Evolutionary conservation across 345 rosid genomes (phyloP).

Genomic region (Trapa bicornis): DNA sequence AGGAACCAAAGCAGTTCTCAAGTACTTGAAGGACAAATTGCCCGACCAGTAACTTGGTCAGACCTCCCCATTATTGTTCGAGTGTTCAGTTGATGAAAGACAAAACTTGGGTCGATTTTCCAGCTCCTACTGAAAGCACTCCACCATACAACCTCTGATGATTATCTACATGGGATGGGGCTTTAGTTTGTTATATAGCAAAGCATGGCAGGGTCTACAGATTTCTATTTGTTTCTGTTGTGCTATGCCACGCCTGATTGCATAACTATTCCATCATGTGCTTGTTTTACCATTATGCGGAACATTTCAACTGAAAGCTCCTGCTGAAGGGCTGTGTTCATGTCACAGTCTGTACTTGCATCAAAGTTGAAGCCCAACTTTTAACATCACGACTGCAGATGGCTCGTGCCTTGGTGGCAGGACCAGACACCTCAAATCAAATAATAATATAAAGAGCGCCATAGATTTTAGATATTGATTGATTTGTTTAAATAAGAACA

Average conservation of each 20-base stretch:
- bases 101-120: neutral
- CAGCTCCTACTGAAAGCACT: neutral
- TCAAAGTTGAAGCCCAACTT: too few species aligned
- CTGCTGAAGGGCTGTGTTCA: neutral
- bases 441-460: too few species aligned
- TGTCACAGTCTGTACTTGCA: neutral
- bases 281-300: neutral
- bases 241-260: neutral
- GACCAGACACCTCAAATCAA: too few species aligned
- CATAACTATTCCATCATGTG: neutral
- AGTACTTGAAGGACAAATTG: constrained; percentile 69
- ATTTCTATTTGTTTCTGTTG: neutral
- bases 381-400: too few species aligned
- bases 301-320: neutral
- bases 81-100: neutral
- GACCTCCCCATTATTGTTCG: neutral
- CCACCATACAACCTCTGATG: neutral
- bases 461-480: too few species aligned
- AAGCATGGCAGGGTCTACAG: neutral
- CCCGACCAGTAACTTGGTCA: constrained; percentile 16
- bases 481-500: too few species aligned
- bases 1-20: constrained; percentile 78
- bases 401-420: too few species aligned
- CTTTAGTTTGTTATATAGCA: neutral
- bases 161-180: neutral